Evolutionary conservation across 352 stramenopile species (phyloP).

Genomic region (Blastocystis sp.): DNA sequence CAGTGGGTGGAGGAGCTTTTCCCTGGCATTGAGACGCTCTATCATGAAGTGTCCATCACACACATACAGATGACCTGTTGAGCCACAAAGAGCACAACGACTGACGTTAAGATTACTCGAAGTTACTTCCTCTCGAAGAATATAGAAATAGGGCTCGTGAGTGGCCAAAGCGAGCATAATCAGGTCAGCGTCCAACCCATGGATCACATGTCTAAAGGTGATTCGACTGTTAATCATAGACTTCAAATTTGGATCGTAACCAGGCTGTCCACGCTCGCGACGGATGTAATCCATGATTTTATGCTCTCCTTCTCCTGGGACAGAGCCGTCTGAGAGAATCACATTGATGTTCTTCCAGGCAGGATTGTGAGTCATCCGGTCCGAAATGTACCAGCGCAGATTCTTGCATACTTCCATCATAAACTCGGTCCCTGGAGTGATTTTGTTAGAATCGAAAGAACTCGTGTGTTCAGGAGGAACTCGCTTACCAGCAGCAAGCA

Average conservation of each 20-base stretch:
- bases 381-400: slow-evolving; percentile 67
- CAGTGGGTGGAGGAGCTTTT: background rate
- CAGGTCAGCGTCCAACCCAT: slow-evolving; percentile 95
- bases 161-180: slow-evolving; percentile 97
- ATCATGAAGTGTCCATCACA: background rate
- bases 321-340: slow-evolving; percentile 87
- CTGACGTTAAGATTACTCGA: background rate
- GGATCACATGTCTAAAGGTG: slow-evolving; percentile 80
- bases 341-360: slow-evolving; percentile 89
- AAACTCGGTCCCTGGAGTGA: slow-evolving; percentile 77
- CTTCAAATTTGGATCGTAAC: slow-evolving; percentile 89
- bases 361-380: slow-evolving; percentile 78
- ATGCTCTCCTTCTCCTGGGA: slow-evolving; percentile 97
- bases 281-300: slow-evolving; percentile 98
- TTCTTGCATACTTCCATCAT: slow-evolving; percentile 65
- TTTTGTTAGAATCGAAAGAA: slow-evolving; percentile 97
- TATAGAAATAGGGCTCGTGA: slow-evolving; percentile 96
- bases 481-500: slow-evolving; percentile 70
- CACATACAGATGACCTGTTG: slow-evolving; percentile 8
- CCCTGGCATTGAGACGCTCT: slow-evolving; percentile 67
- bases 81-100: slow-evolving; percentile 18
- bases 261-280: slow-evolving; percentile 81
- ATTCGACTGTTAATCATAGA: background rate
- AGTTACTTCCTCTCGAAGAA: slow-evolving; percentile 85
- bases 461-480: slow-evolving; percentile 73